These are phyloP conservation scores for Graphilbum ipis-grandicollis DNA, from an alignment of 2,329 filamentous ascomycete genomes.

Conservation along the genomic window DNA sequence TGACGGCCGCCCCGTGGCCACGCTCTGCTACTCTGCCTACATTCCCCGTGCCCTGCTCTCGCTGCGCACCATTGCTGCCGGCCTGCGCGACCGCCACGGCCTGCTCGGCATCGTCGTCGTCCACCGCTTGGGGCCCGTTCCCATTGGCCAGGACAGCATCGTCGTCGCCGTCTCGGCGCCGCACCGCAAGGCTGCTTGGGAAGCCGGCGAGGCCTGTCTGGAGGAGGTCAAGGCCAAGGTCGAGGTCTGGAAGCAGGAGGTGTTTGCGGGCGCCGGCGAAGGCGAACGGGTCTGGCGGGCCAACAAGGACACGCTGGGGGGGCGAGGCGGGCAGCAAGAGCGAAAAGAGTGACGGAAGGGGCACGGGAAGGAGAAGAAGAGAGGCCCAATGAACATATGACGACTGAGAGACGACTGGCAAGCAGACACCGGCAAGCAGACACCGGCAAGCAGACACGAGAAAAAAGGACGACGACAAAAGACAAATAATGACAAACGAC, in stretches of 20 bases:
- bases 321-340: no score
- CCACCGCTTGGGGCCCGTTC: slow-evolving; percentile 72
- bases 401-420: no score
- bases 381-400: no score
- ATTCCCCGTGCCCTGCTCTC: slow-evolving; percentile 50
- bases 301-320: slow-evolving; percentile 46
- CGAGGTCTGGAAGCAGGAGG: slow-evolving; percentile 94
- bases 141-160: slow-evolving; percentile 86
- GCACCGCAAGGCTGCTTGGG: slow-evolving; percentile 75
- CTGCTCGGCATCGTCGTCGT: slow-evolving; percentile 62
- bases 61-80: slow-evolving; percentile 45
- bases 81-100: slow-evolving; percentile 39
- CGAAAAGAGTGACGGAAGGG: not conserved
- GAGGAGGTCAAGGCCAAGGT: slow-evolving; percentile 72
- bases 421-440: no score
- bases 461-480: no score
- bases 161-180: slow-evolving; percentile 71
- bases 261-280: slow-evolving; percentile 42
- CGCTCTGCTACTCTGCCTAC: slow-evolving; percentile 64
- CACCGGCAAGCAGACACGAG: no score
- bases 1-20: slow-evolving; percentile 49
- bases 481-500: not conserved
- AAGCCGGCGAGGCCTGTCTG: slow-evolving; percentile 72
- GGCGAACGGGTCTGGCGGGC: slow-evolving; percentile 66
- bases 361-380: not conserved